These are phyloP conservation scores for Neurospora tetraspora DNA, from an alignment of 495 filamentous ascomycete genomes.

Conservation along the genomic window DNA sequence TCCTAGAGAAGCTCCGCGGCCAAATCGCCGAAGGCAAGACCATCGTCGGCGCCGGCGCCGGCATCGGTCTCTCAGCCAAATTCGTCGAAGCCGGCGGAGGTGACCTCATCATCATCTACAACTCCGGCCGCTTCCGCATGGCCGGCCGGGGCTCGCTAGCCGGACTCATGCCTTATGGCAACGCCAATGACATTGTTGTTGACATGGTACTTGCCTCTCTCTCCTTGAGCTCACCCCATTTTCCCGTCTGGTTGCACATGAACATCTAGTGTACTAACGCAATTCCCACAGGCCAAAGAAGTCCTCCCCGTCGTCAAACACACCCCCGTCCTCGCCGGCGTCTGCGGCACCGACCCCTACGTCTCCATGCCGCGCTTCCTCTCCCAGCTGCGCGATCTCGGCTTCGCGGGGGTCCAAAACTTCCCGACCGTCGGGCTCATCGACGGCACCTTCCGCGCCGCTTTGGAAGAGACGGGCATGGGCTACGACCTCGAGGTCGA, in stretches of 20 bases:
- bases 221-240: not conserved
- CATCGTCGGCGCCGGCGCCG: conserved; percentile 60
- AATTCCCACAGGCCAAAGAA: conserved; percentile 35
- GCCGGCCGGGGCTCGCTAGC: conserved; percentile 60
- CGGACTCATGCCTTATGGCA: conserved; percentile 61
- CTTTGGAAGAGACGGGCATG: conserved; percentile 66
- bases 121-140: conserved; percentile 65
- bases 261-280: not conserved
- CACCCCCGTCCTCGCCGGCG: conserved; percentile 54
- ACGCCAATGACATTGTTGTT: conserved; percentile 59
- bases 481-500: conserved; percentile 53
- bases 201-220: conserved; percentile 45
- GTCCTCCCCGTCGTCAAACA: conserved; percentile 49
- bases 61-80: conserved; percentile 65
- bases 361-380: conserved; percentile 48
- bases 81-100: conserved; percentile 55
- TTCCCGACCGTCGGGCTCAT: conserved; percentile 65
- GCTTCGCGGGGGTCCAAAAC: conserved; percentile 61
- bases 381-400: conserved; percentile 43
- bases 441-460: conserved; percentile 53
- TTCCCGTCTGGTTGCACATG: not conserved
- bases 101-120: conserved; percentile 64
- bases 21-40: conserved; percentile 42
- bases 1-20: conserved; percentile 43
- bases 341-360: conserved; percentile 61